Evolutionary conservation across 208 protist genomes (phyloP), one percentile per base, ranked within the genome.

Genomic region (Acanthamoeba rhysodes): DNA sequence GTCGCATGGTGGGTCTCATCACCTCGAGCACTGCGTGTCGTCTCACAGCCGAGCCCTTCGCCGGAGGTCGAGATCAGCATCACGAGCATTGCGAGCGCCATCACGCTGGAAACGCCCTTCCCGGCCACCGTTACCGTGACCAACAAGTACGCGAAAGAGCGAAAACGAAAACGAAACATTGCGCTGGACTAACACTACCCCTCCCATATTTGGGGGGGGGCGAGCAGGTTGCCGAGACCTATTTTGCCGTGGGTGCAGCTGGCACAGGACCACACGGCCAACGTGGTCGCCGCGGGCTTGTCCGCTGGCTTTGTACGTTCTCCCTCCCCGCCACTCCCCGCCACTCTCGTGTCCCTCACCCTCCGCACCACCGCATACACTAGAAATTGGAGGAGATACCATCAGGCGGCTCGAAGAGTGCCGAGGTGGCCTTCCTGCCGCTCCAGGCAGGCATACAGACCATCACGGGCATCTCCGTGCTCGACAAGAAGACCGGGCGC

Each of bases 391-490:
- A 84, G 22, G 74, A 84, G 74, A 84, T 84, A 18, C 74, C 74
- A 8, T 27, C 74, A 41, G 74, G 74, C 27, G 74, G 41, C 0
- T 55, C 74, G 18, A 84, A n/a, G 74, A 84, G 74, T n/a, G 74
- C 74, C 37, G 74, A 84, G 45, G 74, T 84, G 45, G 12, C 74
- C 16, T 84, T 84, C 45, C 74, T 84, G 12, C 74, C 74, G 8
- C 41, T 84, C 20, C 37, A 84, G 34, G n/a, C 74, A 4, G 74
- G 74, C 45, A 84, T 84, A 14, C 74, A 84, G 74, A 50, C 45
- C 74, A 84, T 84, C 74, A 84, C 29, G 0, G 74, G 74, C 74
- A 84, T 84, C 74, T 84, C 74, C 8, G 74, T 84, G 74, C 74
- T 84, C 74, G 74, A 84, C 74, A 84, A 84, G 41, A 84, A 84